Evolutionary conservation across 768 basidiomycete species (phyloP).

Genomic region (Pisolithus marmoratus): DNA sequence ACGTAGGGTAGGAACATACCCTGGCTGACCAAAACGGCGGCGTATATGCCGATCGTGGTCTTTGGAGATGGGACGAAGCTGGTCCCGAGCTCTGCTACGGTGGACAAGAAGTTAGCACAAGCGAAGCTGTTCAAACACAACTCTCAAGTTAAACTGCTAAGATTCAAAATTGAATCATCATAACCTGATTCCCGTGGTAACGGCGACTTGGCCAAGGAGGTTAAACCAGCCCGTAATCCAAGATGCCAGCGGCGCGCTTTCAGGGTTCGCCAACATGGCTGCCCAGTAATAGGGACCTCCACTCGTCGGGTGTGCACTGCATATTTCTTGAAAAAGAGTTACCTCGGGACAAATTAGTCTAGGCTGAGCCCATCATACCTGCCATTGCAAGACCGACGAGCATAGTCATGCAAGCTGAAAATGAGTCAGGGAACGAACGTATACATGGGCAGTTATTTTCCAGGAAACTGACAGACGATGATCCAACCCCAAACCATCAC

Average conservation of each 20-base stretch:
- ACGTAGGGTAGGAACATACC: conserved; percentile 26
- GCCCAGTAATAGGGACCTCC: conserved; percentile 81
- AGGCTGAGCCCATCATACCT: conserved; percentile 32
- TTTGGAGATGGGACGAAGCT: conserved; percentile 52
- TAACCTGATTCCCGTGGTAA: conserved; percentile 68
- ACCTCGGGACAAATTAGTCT: neutral
- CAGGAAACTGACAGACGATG: conserved; percentile 44
- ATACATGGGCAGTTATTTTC: neutral
- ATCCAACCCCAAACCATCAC: conserved; percentile 78
- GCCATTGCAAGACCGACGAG: conserved; percentile 73
- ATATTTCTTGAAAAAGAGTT: conserved; percentile 27
- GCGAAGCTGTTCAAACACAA: conserved; percentile 41
- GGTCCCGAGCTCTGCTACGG: conserved; percentile 52
- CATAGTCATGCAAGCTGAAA: conserved; percentile 59
- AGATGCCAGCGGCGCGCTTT: conserved; percentile 57
- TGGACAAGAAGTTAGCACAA: conserved; percentile 64
- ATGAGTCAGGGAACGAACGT: neutral
- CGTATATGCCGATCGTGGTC: conserved; percentile 63
- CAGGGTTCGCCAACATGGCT: conserved; percentile 60
- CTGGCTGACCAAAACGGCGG: conserved; percentile 62
- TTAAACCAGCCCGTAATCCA: conserved; percentile 80
- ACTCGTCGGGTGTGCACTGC: conserved; percentile 63
- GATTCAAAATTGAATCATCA: neutral
- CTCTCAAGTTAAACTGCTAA: neutral
- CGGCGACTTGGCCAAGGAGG: conserved; percentile 68